These are phyloP conservation scores for Cordyceps farinosa DNA, from an alignment of 2,329 filamentous ascomycete species.

Conservation along the genomic window DNA sequence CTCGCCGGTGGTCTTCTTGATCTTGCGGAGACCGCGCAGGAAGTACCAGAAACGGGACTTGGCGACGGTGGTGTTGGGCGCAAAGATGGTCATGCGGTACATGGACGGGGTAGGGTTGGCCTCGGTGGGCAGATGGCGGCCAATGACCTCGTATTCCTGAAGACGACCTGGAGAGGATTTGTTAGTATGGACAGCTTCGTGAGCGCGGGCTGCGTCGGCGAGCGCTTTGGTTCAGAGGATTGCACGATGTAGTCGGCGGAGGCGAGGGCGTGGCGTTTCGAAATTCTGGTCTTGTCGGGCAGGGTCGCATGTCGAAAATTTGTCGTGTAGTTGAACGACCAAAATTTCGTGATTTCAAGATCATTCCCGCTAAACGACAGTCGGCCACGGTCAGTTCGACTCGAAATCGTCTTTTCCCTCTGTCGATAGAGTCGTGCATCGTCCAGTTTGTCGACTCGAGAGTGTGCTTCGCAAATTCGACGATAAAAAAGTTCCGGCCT, in stretches of 20 bases:
- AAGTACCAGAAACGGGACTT: conserved; percentile 99
- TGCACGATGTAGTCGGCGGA: conserved; percentile 10
- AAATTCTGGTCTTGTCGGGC: not conserved
- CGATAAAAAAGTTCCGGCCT: not conserved
- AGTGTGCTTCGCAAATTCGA: not conserved
- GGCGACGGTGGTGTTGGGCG: conserved; percentile 93
- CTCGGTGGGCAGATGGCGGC: conserved; percentile 97
- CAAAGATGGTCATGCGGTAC: conserved; percentile 99
- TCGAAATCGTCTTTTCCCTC: not conserved
- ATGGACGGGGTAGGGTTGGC: conserved; percentile 95
- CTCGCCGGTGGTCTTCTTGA: conserved; percentile 99
- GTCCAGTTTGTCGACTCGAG: not conserved
- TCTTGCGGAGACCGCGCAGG: conserved; percentile 97
- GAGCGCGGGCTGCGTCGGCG: not conserved
- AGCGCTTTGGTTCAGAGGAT: conserved; percentile 8
- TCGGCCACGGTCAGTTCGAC: not conserved
- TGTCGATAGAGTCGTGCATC: not conserved
- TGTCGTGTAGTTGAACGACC: not conserved
- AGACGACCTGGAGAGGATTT: conserved; percentile 73
- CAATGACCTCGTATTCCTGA: conserved; percentile 99
- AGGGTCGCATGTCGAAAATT: conserved; percentile 7
- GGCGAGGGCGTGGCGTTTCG: not conserved
- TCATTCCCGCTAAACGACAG: not conserved
- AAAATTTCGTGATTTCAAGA: not conserved
- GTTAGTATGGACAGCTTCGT: conserved; percentile 30